A percentile compares a stretch with the other conserved stretches of the same genome.
phyloP scores from a whole-genome alignment of 768 basidiomycete species.

The Lactifluus echinatus region DNA sequence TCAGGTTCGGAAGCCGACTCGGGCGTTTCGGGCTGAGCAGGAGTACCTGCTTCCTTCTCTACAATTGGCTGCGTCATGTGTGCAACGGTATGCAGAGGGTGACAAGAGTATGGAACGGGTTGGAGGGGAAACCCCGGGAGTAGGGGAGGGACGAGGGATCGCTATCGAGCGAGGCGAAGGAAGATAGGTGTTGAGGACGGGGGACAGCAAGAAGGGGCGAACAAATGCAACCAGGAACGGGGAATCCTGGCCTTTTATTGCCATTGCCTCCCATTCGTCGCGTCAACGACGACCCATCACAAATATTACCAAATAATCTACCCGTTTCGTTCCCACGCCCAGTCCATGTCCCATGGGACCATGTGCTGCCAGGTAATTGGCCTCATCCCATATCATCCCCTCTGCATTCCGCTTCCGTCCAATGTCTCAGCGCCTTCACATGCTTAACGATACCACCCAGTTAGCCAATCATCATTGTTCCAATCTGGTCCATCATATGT shows the following conservation, averaged over 20 bases:
- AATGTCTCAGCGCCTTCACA: constrained; percentile 2
- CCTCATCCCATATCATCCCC: no score
- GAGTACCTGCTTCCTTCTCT: constrained; percentile 61
- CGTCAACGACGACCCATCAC: no score
- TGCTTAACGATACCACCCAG: no score
- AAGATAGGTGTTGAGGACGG: constrained; percentile 21
- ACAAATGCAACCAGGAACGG: not conserved
- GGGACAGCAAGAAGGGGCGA: constrained; percentile 4
- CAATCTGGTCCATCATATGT: no score
- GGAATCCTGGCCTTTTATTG: not conserved
- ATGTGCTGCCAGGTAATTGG: no score
- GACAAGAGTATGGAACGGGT: not conserved
- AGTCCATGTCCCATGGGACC: no score
- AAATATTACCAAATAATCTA: constrained; percentile 15
- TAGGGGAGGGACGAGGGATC: constrained; percentile 14
- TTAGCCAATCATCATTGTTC: no score
- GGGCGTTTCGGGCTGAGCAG: constrained; percentile 36
- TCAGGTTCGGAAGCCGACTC: constrained; percentile 22
- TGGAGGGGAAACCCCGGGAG: constrained; percentile 15
- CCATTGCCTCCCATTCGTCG: no score
- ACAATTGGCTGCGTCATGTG: constrained; percentile 36
- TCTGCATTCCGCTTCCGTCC: not conserved
- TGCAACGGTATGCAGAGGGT: not conserved
- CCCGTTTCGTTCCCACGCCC: no score
- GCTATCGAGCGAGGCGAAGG: constrained; percentile 19